Evolutionary conservation across 108 stramenopile species (phyloP), one percentile per base, ranked within the genome.

Genomic region (Fragilariopsis cylindrus): DNA sequence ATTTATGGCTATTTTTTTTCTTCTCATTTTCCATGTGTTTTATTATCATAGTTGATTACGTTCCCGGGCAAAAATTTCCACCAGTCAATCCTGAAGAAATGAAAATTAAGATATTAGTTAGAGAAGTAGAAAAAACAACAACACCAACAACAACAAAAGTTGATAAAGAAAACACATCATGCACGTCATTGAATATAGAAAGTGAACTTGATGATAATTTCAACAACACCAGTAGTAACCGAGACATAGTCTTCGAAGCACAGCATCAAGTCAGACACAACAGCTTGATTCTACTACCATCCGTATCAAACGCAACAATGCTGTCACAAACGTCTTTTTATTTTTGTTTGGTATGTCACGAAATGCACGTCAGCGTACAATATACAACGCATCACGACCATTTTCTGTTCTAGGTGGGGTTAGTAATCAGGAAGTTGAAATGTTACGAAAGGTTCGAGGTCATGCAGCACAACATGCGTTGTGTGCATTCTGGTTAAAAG

Each of bases 381-480:
- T 85, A 43, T 92, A 90, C 82, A 92, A 92, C 73, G 82, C 84
- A 41, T 82, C 84, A 3, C 74, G 91, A 50, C 91, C 91, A 13
- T 88, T 92, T 64, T 64, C 50, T 48, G 87, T 92, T 4, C 53
- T 92, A 48, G 91, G 91, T 49, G 88, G 91, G 9, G 76, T 92
- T 1, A 83, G 81, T 65, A 87, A 90, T 72, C 57, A 55, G 4
- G 91, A 92, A 75, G 72, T 80, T 5, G 74, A 75, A 42, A 44
- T 45, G 19, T 49, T 92, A 9, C 85, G 85, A 49, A 57, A 56
- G 44, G 88, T 87, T 1, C 75, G 80, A 44, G 91, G 91, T 7
- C 84, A 88, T 42, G 60, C 65, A 3, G 91, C 91, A 4, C 88
- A 90, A 60, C 76, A 88, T 19, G 75, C 91, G 6, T 67, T 92